Base-by-base conservation (phyloP, 1,284 basidiomycete species). In the Ustilago sp. region DNA sequence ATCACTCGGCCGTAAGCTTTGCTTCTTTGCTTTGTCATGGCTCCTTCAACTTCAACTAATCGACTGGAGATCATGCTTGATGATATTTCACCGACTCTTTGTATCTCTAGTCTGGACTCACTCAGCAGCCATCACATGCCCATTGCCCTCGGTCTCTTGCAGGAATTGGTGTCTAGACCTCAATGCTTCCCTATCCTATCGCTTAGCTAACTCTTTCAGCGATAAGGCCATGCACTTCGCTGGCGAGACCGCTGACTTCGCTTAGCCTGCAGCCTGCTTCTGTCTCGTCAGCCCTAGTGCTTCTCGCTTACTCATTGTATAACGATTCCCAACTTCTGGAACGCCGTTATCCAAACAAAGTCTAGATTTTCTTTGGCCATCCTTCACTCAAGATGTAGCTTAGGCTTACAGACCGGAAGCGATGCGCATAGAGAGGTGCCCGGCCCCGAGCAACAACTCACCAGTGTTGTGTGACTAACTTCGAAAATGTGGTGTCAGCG, bases 111-210 rank as follows among this genome's bases (percentile, higher is more conserved):
- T 23, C 23, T 23, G 23, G 23, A 23, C 23, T 23, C 19, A 50
- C 47, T 50, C 47, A 50, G 47, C 28, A 12, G 23, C 23, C 28
- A 50, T 50, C 47, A 50, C 47, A 32, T 50, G 47, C 8, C 9
- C 47, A 13, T 41, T 17, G 45, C 28, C 19, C 47, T 31, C 34
- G 31, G 11, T 39, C 31, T 19, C 19, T 50, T 19, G n/a, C 43
- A 19, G 7, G 19, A 8, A 13, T n/a, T 45, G 15, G n/a, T 36
- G 34, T 62, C 65, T 68, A 57, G 65, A 48, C 65, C 23, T 23
- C 23, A 23, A 23, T 39, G 34, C 12, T 12, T 11, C 39, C 1
- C 23, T 43, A 23, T 19, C 17, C 28, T 32, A 8, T 31, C 28
- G 23, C 47, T 50, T 31, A 28, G 28, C 1, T 28, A 5, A 8